Conservation (phyloP, 108 stramenopile species). For the Parietichytrium sp. region DNA sequence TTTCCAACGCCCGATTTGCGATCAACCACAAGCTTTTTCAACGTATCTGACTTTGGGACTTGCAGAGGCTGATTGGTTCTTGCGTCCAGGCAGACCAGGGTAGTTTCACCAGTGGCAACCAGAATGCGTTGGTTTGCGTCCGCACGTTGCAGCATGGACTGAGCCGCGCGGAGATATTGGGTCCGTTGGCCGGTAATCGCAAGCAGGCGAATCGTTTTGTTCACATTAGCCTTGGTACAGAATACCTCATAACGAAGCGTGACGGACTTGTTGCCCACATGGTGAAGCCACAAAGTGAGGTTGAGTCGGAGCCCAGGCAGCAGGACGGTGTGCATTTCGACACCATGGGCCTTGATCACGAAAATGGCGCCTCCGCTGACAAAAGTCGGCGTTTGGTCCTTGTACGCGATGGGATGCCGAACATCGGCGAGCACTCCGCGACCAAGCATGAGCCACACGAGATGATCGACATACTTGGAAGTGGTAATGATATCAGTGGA, state of each 20-base stretch:
- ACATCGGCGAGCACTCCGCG: neutral
- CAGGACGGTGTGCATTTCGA: neutral
- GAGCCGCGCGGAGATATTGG: neutral
- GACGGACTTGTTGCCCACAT: neutral
- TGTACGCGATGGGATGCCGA: neutral
- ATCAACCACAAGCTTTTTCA: no score
- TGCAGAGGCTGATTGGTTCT: neutral
- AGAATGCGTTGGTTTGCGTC: neutral
- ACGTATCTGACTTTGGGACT: no score
- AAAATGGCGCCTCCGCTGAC: no score
- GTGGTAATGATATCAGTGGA: neutral
- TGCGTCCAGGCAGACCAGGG: neutral
- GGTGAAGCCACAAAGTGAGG: neutral
- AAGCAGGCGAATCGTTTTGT: neutral
- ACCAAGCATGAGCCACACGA: slow-evolving; percentile 8
- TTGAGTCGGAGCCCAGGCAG: neutral
- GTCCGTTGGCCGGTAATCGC: neutral
- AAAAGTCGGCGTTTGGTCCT: no score
- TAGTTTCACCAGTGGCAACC: neutral
- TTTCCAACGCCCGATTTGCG: no score
- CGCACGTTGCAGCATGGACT: neutral
- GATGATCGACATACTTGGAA: neutral
- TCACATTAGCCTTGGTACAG: neutral
- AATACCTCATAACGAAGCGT: neutral
- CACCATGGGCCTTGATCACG: neutral